phyloP scores from a whole-genome alignment of 1,139 yeast species.

The Sugiyamaella novakii region DNA sequence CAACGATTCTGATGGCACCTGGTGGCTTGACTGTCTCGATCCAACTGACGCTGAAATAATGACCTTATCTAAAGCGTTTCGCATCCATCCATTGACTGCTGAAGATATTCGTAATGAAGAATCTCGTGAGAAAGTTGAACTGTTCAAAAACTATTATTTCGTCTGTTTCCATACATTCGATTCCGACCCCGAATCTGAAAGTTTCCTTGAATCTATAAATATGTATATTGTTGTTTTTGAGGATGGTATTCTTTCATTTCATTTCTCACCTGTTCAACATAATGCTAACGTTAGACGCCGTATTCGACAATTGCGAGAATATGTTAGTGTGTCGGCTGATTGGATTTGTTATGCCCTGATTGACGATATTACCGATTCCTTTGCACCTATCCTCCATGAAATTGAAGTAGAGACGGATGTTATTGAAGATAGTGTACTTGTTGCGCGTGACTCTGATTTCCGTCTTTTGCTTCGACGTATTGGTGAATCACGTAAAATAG shows the following conservation, averaged over 20 bases:
- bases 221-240: conserved; percentile 86
- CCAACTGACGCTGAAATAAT: conserved; percentile 98
- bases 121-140: conserved; percentile 90
- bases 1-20: conserved; percentile 56
- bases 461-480: conserved; percentile 67
- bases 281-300: conserved; percentile 89
- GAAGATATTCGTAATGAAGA: conserved; percentile 95
- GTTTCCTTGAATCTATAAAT: conserved; percentile 82
- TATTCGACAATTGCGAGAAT: conserved; percentile 85
- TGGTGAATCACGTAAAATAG: conserved; percentile 86
- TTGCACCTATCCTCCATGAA: conserved; percentile 88
- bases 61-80: conserved; percentile 83
- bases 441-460: conserved; percentile 64
- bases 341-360: conserved; percentile 93
- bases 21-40: conserved; percentile 88
- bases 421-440: conserved; percentile 80
- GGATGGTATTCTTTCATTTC: conserved; percentile 82
- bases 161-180: conserved; percentile 94
- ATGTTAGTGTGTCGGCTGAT: conserved; percentile 83
- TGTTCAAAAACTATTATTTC: conserved; percentile 85
- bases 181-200: conserved; percentile 62
- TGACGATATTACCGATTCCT: conserved; percentile 92
- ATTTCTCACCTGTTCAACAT: conserved; percentile 77
- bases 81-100: conserved; percentile 70
- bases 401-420: conserved; percentile 91